Evolutionary conservation across 163 green algal species (phyloP).

Genomic region (Chlamydomonas reinhardtii): DNA sequence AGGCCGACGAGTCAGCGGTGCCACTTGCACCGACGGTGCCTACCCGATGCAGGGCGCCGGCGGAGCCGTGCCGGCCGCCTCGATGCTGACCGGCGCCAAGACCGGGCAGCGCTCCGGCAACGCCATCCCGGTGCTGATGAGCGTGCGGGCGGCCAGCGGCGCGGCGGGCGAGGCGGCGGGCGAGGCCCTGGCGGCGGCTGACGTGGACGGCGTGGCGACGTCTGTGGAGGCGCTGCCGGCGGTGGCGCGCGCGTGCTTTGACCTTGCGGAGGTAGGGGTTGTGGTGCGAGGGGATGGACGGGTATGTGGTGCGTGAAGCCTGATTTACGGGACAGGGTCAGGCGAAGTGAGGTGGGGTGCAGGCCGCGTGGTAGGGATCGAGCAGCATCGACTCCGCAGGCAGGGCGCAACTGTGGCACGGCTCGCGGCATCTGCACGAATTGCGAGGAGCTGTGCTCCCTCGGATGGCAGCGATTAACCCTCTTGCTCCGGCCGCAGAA

Average conservation of each 20-base stretch:
- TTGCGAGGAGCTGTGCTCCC: too few relatives aligned
- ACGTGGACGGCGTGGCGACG: background rate
- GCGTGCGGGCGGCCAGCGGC: background rate
- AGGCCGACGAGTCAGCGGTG: too few relatives aligned
- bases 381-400: too few relatives aligned
- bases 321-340: too few relatives aligned
- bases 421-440: too few relatives aligned
- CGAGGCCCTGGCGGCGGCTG: slow-evolving; percentile 1
- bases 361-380: too few relatives aligned
- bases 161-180: background rate
- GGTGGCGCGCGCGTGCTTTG: slow-evolving; percentile 2
- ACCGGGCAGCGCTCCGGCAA: slow-evolving; percentile 74
- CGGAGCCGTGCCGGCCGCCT: slow-evolving; percentile 22
- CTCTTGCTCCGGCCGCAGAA: background rate
- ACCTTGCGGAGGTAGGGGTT: slow-evolving; percentile 21
- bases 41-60: slow-evolving; percentile 28
- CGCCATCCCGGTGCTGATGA: slow-evolving; percentile 73
- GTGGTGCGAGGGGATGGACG: background rate
- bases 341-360: too few relatives aligned
- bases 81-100: slow-evolving; percentile 40
- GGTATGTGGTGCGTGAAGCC: background rate
- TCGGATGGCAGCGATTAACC: too few relatives aligned
- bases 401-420: too few relatives aligned
- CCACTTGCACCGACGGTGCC: background rate
- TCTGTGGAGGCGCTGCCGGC: background rate